Conservation (phyloP, 768 basidiomycete species). For the Boletellus ananas region DNA sequence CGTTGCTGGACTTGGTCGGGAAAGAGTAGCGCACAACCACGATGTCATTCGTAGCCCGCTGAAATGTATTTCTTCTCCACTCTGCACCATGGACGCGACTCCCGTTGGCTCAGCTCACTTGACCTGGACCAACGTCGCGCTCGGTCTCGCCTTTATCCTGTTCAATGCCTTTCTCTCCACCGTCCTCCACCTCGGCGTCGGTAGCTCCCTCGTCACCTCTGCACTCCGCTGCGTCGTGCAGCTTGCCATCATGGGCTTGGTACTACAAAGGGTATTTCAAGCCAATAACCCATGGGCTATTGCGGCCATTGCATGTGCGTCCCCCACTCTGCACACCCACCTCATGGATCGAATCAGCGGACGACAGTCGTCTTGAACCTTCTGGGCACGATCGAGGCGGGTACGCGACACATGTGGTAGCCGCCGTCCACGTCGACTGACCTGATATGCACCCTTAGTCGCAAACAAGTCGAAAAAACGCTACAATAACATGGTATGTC, state of each 20-base stretch:
- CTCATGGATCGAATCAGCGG: neutral
- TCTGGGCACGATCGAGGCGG: constrained; percentile 74
- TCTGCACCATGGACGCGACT: constrained; percentile 31
- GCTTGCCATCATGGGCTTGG: constrained; percentile 65
- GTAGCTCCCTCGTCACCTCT: constrained; percentile 61
- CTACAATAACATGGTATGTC: constrained; percentile 64
- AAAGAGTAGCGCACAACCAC: neutral
- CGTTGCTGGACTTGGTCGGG: constrained; percentile 24
- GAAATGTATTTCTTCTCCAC: too few relatives aligned
- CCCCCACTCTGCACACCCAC: neutral
- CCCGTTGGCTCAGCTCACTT: constrained; percentile 34
- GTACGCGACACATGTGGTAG: constrained; percentile 35
- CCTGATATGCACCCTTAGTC: constrained; percentile 37
- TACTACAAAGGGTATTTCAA: constrained; percentile 73
- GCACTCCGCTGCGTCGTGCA: constrained; percentile 75
- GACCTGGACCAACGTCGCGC: constrained; percentile 69
- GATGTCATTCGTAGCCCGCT: too few relatives aligned
- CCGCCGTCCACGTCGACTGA: too few relatives aligned
- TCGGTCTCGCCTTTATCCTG: constrained; percentile 72
- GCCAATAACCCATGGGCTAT: constrained; percentile 74
- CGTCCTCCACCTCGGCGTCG: constrained; percentile 64
- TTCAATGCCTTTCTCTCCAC: constrained; percentile 68
- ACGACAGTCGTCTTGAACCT: constrained; percentile 62
- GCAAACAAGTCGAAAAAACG: constrained; percentile 76
- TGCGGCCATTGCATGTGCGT: constrained; percentile 67